Conservation (phyloP, 2,329 filamentous ascomycete species). For the Corinectria fuckeliana region DNA sequence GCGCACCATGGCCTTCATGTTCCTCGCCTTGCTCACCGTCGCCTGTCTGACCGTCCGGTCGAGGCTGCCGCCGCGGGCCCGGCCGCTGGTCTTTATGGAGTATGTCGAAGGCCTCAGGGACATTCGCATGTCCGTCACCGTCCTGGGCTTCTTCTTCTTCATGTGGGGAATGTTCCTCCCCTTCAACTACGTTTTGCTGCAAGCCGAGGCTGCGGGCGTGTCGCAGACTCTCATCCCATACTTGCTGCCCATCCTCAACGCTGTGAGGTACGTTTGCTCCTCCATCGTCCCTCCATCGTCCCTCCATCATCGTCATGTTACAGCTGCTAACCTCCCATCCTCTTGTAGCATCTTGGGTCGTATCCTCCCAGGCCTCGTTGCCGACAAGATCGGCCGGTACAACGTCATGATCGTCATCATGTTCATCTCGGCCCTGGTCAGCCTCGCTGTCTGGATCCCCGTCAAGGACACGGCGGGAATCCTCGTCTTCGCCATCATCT, state of each 20-base stretch:
- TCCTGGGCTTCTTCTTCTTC: constrained; percentile 59
- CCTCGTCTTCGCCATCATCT: constrained; percentile 70
- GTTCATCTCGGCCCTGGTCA: constrained; percentile 53
- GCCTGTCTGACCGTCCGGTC: constrained; percentile 44
- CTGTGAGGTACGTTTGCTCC: constrained; percentile 48
- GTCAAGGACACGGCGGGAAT: constrained; percentile 60
- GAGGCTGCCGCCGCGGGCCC: constrained; percentile 52
- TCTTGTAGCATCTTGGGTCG: constrained; percentile 55
- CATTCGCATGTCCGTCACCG: constrained; percentile 50
- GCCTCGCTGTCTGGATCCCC: constrained; percentile 56
- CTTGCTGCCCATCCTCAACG: constrained; percentile 64
- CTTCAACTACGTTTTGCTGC: constrained; percentile 59
- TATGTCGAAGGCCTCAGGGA: constrained; percentile 57
- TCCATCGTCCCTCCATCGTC: neutral
- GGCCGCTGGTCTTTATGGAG: constrained; percentile 53
- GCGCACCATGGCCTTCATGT: constrained; percentile 54
- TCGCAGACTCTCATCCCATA: constrained; percentile 51
- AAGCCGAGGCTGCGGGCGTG: constrained; percentile 54
- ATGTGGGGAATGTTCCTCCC: constrained; percentile 62
- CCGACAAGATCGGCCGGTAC: constrained; percentile 53
- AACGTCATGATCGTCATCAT: constrained; percentile 60
- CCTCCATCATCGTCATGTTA: too few species aligned
- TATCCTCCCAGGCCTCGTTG: constrained; percentile 57
- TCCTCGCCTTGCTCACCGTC: constrained; percentile 45
- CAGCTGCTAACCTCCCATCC: constrained; percentile 22